Evolutionary conservation across 169 alveolate species (phyloP).

Genomic region (Plasmodium cynomolgi): DNA sequence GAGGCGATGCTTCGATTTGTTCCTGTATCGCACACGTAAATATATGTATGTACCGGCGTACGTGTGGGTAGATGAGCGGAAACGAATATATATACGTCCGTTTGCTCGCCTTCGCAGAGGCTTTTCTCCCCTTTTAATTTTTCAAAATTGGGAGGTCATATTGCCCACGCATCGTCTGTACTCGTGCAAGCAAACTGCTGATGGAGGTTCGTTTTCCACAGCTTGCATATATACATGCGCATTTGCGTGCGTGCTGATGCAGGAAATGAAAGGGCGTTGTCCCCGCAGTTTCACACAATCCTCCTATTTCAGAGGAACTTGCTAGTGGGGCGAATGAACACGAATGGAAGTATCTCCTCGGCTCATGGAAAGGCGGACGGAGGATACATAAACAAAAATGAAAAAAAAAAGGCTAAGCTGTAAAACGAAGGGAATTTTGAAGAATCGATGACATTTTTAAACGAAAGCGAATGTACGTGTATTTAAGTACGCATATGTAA

Average conservation of each 20-base stretch:
- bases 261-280: background rate
- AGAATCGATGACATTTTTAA: background rate
- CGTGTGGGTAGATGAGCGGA: background rate
- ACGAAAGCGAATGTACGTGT: background rate
- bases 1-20: background rate
- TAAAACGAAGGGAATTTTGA: background rate
- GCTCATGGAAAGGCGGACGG: background rate
- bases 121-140: background rate
- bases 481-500: background rate
- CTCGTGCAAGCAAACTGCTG: background rate
- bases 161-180: background rate
- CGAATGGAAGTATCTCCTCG: background rate
- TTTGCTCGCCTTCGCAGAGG: background rate
- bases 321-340: background rate
- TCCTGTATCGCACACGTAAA: background rate
- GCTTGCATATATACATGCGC: background rate
- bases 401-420: background rate
- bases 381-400: background rate
- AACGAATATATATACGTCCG: background rate
- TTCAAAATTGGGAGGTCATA: background rate
- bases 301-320: background rate
- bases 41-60: background rate
- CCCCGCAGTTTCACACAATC: background rate
- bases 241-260: background rate
- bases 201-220: background rate